Percentiles rank a stretch among this genome's conserved stretches.
phyloP scores from a whole-genome alignment of 2,329 filamentous ascomycete species.

The Hymenoscyphus infarciens region DNA sequence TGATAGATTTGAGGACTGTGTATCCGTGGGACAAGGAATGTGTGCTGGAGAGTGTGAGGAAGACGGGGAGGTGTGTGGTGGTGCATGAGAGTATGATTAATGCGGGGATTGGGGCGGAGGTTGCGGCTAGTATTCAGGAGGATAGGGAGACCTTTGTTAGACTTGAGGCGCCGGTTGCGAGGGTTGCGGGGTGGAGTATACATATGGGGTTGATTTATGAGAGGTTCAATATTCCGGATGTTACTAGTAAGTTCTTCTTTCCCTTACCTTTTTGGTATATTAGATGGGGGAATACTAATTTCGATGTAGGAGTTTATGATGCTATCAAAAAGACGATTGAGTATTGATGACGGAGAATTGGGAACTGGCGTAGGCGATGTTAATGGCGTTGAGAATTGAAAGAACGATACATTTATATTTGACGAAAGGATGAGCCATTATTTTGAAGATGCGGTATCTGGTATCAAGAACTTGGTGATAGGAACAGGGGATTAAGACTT shows the following conservation, averaged over 20 bases:
- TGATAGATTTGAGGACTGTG: slow-evolving; percentile 68
- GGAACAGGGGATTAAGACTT: not conserved
- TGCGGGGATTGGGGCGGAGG: slow-evolving; percentile 67
- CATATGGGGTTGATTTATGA: slow-evolving; percentile 66
- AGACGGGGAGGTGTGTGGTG: slow-evolving; percentile 66
- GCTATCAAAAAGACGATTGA: slow-evolving; percentile 34
- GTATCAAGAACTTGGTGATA: not conserved
- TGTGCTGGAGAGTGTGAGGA: slow-evolving; percentile 62
- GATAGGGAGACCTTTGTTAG: slow-evolving; percentile 57
- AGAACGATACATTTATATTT: not conserved
- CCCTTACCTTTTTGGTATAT: not conserved
- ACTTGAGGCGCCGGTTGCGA: slow-evolving; percentile 66
- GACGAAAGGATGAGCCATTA: not conserved
- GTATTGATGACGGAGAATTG: slow-evolving; percentile 21
- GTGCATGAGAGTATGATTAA: slow-evolving; percentile 76
- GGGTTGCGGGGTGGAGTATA: slow-evolving; percentile 67
- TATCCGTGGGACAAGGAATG: slow-evolving; percentile 71
- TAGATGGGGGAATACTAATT: slow-evolving; percentile 17
- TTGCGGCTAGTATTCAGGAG: slow-evolving; percentile 69
- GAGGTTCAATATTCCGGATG: slow-evolving; percentile 63
- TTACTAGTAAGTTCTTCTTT: slow-evolving; percentile 54
- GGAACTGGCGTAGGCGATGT: no score
- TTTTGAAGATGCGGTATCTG: not conserved
- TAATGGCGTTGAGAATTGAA: not conserved
- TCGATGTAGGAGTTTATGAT: slow-evolving; percentile 34